Percentiles rank a stretch among this genome's conserved stretches.
Evolutionary conservation across 2,329 filamentous ascomycete species (phyloP).

Genomic region (Tolypocladium endophyticum): DNA sequence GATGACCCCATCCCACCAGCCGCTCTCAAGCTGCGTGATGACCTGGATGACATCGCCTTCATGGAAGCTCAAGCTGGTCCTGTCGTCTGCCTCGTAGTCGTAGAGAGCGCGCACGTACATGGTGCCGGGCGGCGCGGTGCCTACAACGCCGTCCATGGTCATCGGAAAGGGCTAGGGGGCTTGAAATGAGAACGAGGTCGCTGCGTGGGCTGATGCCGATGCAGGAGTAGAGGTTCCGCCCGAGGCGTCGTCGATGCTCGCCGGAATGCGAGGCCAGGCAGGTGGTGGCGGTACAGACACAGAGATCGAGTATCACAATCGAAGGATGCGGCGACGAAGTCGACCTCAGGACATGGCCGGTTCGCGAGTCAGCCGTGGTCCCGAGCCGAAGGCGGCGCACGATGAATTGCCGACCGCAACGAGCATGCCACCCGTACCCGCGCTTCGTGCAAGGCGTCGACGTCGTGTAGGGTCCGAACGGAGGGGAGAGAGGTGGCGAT

Average conservation of each 20-base stretch:
- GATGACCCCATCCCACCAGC: conserved; percentile 99
- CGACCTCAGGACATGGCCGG: conserved; percentile 23
- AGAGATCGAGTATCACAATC: conserved; percentile 11
- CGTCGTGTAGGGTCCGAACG: neutral
- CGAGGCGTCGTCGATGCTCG: conserved; percentile 5
- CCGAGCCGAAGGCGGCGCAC: conserved; percentile 14
- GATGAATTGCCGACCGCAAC: conserved; percentile 5
- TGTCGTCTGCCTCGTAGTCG: conserved; percentile 95
- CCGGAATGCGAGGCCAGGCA: neutral
- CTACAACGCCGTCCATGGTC: conserved; percentile 51
- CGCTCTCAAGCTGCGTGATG: conserved; percentile 93
- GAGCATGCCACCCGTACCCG: conserved; percentile 9
- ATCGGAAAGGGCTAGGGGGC: neutral
- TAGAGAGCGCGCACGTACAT: conserved; percentile 95
- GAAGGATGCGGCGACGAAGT: conserved; percentile 15
- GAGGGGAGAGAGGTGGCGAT: neutral
- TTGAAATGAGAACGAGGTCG: neutral
- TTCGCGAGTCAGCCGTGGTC: conserved; percentile 17
- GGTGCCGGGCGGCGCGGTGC: conserved; percentile 50
- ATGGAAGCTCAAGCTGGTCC: conserved; percentile 91
- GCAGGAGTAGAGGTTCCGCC: neutral
- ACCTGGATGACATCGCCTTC: conserved; percentile 97
- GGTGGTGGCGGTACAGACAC: neutral
- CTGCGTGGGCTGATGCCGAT: neutral
- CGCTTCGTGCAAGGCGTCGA: neutral